These are phyloP conservation scores for Aschersonia sp. DNA, from an alignment of 2,329 filamentous ascomycete species.

Conservation along the genomic window DNA sequence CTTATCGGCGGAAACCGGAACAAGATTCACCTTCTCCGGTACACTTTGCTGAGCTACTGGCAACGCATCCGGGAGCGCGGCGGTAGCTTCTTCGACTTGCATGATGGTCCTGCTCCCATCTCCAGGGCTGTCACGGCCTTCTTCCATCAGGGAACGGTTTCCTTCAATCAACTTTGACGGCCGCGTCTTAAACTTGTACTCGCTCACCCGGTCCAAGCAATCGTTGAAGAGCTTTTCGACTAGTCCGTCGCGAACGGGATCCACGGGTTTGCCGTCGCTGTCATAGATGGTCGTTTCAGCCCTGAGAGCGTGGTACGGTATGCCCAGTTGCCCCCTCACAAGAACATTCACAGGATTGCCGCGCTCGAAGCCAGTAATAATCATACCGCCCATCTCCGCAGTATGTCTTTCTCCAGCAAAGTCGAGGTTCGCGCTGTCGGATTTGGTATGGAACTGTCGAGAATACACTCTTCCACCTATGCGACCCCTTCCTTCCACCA, in stretches of 20 bases:
- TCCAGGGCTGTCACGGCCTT: constrained; percentile 62
- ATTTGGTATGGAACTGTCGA: constrained; percentile 48
- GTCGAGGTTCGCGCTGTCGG: constrained; percentile 30
- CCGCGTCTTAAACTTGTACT: constrained; percentile 69
- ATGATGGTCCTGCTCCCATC: constrained; percentile 57
- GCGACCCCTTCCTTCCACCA: constrained; percentile 76
- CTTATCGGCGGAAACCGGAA: constrained; percentile 51
- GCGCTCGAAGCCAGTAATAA: constrained; percentile 90
- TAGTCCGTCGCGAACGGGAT: constrained; percentile 62
- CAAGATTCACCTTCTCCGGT: constrained; percentile 37
- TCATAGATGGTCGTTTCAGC: constrained; percentile 85
- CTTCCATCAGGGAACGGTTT: constrained; percentile 66
- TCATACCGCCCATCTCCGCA: constrained; percentile 95
- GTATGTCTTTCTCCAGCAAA: constrained; percentile 54
- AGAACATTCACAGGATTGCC: constrained; percentile 90
- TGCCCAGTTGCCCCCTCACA: constrained; percentile 75
- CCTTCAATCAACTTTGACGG: constrained; percentile 63
- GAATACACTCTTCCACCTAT: constrained; percentile 93
- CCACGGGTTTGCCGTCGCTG: constrained; percentile 60
- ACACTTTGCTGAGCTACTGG: constrained; percentile 39
- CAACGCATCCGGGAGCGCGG: constrained; percentile 41
- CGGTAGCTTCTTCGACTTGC: constrained; percentile 56
- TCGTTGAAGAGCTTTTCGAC: constrained; percentile 93
- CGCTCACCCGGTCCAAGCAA: constrained; percentile 78
- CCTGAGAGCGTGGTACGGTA: constrained; percentile 72